Evolutionary conservation across 345 rosid species (phyloP), one percentile per base, ranked within the genome.

Genomic region (Barbarea vulgaris): DNA sequence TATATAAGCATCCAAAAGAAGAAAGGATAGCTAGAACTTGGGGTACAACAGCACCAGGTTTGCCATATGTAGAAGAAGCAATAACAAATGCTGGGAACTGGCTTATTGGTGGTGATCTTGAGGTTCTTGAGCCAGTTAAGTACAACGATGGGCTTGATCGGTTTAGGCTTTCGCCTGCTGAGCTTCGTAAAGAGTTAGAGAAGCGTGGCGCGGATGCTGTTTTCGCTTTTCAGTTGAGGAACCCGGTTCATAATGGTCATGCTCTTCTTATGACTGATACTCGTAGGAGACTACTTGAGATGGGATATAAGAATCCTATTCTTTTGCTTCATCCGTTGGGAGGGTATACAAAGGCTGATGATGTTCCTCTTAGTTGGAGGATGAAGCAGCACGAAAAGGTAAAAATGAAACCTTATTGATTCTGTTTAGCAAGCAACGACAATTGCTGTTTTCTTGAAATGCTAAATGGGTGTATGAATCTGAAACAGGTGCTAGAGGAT

Each of bases 331-430:
- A 95, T 83, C 99, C 99, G 3, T 76, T 95, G 31, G 99, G 99
- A 70, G 99, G 99, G 64, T 95, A 81, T 80, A 95, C 97, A 4
- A 95, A 95, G 80, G 97, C 96, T 56, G 97, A 95, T 80, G 99
- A 95, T 84, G 99, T 95, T 82, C 97, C 99, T 41, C 85, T 95
- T 9, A 89, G 89, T 71, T 95, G 97, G 99, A 83, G 97, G 70
- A 95, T 95, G 99, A 90, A 81, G 75, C 99, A 95, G 68, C 99
- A 95, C 60, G 97, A 89, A 81, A 90, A 92, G 99, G 97, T 93
- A 76, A 12, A 41, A n/a, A 14, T 28, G 28, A n/a, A n/a, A n/a
- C n/a, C n/a, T n/a, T n/a, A n/a, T n/a, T n/a, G n/a, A n/a, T n/a
- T n/a, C n/a, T n/a, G n/a, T n/a, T n/a, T n/a, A n/a, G n/a, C n/a